Evolutionary conservation across 257 asterid genomes (phyloP).

Genomic region (Scutellaria baicalensis): DNA sequence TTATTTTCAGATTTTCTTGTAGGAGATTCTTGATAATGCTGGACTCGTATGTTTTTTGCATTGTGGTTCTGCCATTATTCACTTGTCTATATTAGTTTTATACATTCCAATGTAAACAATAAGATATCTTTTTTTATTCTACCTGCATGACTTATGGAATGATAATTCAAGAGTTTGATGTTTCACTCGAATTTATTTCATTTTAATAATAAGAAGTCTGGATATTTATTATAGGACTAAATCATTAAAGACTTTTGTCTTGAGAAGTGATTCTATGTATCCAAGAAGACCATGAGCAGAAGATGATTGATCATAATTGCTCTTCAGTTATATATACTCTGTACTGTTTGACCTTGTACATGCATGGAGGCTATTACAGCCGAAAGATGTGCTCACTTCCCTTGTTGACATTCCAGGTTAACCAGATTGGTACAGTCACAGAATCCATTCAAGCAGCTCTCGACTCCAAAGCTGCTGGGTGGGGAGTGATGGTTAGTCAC

Average conservation of each 20-base stretch:
- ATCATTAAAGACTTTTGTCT: neutral
- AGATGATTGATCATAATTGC: too few relatives aligned
- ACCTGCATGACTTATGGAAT: neutral
- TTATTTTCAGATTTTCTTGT: too few relatives aligned
- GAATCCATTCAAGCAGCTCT: slow-evolving; percentile 97
- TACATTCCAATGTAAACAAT: neutral
- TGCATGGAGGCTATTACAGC: too few relatives aligned
- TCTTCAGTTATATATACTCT: too few relatives aligned
- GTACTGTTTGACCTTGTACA: too few relatives aligned
- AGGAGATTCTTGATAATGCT: too few relatives aligned
- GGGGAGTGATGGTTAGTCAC: slow-evolving; percentile 99
- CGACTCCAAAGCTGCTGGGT: slow-evolving; percentile 97
- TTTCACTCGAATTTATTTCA: neutral
- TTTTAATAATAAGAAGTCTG: neutral
- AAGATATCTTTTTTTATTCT: neutral
- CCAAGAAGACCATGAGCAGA: too few relatives aligned
- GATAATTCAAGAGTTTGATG: neutral
- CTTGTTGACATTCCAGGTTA: slow-evolving; percentile 49
- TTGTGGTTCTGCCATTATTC: neutral
- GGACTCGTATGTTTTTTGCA: too few relatives aligned
- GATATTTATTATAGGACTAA: neutral
- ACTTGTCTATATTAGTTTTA: neutral
- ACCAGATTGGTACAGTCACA: slow-evolving; percentile 96
- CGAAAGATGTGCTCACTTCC: neutral
- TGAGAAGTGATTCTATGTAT: neutral